These are phyloP conservation scores for Neofusicoccum parvum DNA, from an alignment of 2,329 filamentous ascomycete species.

Conservation along the genomic window DNA sequence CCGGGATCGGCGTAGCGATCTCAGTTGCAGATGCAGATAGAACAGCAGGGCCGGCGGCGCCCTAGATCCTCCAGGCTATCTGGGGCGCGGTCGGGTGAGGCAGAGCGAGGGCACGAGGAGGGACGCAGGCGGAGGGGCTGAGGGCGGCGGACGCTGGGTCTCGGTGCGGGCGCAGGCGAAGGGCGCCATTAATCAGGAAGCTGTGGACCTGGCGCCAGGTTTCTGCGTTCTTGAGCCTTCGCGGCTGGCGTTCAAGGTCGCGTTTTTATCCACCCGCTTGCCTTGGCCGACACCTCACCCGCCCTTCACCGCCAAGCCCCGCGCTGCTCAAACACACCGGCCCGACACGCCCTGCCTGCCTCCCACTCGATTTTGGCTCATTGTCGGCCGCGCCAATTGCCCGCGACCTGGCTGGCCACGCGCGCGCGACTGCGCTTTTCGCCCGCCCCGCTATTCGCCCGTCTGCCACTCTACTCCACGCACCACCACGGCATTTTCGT, in stretches of 20 bases:
- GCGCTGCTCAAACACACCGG: conserved; percentile 19
- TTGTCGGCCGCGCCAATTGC: background rate
- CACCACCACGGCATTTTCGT: conserved; percentile 33
- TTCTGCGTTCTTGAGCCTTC: conserved; percentile 8
- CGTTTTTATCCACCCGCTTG: conserved; percentile 14
- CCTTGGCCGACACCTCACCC: conserved; percentile 13
- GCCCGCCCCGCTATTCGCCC: conserved; percentile 7
- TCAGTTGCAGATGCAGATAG: conserved; percentile 13
- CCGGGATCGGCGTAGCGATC: conserved; percentile 17
- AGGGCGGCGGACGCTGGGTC: conserved; percentile 2
- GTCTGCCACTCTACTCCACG: conserved; percentile 25
- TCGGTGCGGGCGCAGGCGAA: conserved; percentile 8
- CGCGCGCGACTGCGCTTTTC: background rate
- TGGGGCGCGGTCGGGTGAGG: conserved; percentile 5
- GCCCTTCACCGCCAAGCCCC: conserved; percentile 17
- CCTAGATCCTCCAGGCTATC: conserved; percentile 13
- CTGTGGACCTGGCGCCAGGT: conserved; percentile 17
- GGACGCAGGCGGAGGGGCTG: background rate
- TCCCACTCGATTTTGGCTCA: conserved; percentile 2
- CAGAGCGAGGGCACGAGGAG: background rate
- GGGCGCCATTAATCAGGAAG: conserved; percentile 14
- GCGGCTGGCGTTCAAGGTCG: conserved; percentile 15
- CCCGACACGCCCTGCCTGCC: background rate
- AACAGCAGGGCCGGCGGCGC: conserved; percentile 15
- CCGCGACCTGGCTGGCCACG: background rate